Base-by-base conservation (phyloP, 2,329 filamentous ascomycete genomes). In the Phaeoacremonium minimum region DNA sequence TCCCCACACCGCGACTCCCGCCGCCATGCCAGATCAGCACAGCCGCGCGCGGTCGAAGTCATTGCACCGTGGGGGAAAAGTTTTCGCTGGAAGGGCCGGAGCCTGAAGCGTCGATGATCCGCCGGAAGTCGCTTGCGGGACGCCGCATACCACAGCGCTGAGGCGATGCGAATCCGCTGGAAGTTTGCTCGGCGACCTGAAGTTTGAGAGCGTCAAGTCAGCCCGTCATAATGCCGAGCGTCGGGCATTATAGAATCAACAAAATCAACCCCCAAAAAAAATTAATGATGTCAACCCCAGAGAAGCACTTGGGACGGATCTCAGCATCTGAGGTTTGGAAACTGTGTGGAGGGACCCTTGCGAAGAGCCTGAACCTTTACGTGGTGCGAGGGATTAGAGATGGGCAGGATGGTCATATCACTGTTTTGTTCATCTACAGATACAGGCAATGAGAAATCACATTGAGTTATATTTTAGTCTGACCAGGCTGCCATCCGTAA, bases 151-250 rank as follows among this genome's bases (percentile, higher is more conserved):
- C 16, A 26, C 38, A 28, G 31, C 40, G 37, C 47, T 48, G 46
- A 44, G 44, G 43, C 35, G 48, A 42, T 38, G 41, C 38, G 41
- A 44, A 31, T 50, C 37, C 46, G 42, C 47, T 43, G 40, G 46
- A 39, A 43, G 36, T 35, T 32, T 40, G 20, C n/a, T 32, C 35
- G 44, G 41, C 35, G 36, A 45, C 42, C 41, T 44, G 42, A 49
- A 45, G 48, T 37, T 32, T 14, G 9, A 16, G 17, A 32, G 6
- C 7, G 45, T 30, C 17, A 41, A 40, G 15, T 26, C 42, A 53
- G 54, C 50, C 53, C 54, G 50, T 58, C 54, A 46, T 44, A 58
- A 57, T 46, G 55, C 55, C 55, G 55, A 58, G 52, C 49, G 53
- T 57, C 49, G 55, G 53, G 49, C n/a, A n/a, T n/a, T n/a, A n/a